Evolutionary conservation across 1,284 basidiomycete genomes (phyloP), one percentile per base, ranked within the genome.

Genomic region (Volvariella volvacea): DNA sequence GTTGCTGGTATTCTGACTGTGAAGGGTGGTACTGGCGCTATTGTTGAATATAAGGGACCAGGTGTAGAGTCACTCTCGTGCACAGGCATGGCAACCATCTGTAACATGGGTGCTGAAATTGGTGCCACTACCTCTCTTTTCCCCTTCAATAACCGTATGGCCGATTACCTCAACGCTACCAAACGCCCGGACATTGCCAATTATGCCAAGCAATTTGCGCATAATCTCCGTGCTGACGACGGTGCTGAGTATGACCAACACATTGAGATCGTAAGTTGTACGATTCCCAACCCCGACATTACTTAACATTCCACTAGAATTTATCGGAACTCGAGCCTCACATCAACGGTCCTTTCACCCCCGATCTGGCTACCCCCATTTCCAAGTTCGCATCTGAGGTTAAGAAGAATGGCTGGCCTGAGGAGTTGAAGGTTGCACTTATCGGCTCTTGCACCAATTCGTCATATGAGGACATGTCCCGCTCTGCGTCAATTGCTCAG

Each of bases 391-490:
- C 89, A 51, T 71, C 76, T 44, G 92, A 83, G 57, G 92, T 92
- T 57, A 92, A 92, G 80, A 86, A 92, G 76, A 96, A 98, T 76
- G 77, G 80, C 66, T 99, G 96, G 95, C 95, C 95, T 40, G 73
- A 83, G 51, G 95, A 99, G 66, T 85, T 99, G 73, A 94, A 92
- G 74, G 96, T 98, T 58, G 91, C 83, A 50, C 83, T 99, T 48
- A 99, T 99, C 63, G 95, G 96, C 48, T 99, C 96, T 42, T 99
- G 95, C 88, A 99, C 96, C 66, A 99, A 99, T 83, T 99, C 95
- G 42, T 99, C 96, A 22, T 99, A 99, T 67, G 96, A 99, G 74
- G 96, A 99, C 73, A 98, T 99, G 95, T 90, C 91, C 41, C 92
- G 96, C 61, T 89, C 94, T 37, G 93, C 93, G 40, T 88, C 88